phyloP scores from a whole-genome alignment of 2,329 filamentous ascomycete genomes.

The Celoporthe dispersa region DNA sequence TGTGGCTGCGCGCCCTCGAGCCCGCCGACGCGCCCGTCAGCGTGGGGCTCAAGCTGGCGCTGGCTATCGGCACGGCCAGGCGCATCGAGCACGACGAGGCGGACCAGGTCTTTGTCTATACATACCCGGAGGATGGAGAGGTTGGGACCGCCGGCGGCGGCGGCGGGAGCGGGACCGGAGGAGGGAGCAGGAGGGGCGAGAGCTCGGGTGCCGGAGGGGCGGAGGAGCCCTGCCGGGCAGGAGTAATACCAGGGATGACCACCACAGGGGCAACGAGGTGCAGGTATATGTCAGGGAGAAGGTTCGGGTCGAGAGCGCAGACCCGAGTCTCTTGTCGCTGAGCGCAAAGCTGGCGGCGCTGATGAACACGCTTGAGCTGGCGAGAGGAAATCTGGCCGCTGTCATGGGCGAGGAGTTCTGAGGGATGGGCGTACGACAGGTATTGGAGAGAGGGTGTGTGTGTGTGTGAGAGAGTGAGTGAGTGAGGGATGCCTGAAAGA shows the following conservation, averaged over 20 bases:
- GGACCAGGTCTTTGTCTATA: constrained; percentile 73
- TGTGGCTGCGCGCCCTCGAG: constrained; percentile 73
- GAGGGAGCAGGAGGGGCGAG: background rate
- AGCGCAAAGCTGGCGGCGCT: constrained; percentile 83
- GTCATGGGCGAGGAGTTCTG: constrained; percentile 70
- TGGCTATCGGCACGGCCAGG: constrained; percentile 68
- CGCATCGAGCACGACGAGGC: constrained; percentile 79
- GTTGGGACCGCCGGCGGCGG: constrained; percentile 9
- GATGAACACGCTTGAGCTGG: constrained; percentile 71
- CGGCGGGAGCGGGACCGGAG: constrained; percentile 20
- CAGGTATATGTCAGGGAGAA: constrained; percentile 90
- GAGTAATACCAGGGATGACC: background rate
- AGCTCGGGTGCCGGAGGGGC: constrained; percentile 33
- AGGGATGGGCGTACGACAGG: constrained; percentile 37
- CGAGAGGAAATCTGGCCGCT: constrained; percentile 72
- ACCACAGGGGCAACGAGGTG: constrained; percentile 45
- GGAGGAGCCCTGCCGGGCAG: background rate
- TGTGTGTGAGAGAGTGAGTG: too few species aligned
- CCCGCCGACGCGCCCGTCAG: constrained; percentile 65
- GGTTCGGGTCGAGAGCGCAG: constrained; percentile 83
- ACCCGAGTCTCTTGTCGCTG: constrained; percentile 82
- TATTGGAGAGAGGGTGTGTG: background rate
- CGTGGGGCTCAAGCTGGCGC: constrained; percentile 69
- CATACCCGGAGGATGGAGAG: constrained; percentile 24
- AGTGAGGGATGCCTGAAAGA: background rate